Base-by-base conservation (phyloP, 2,329 filamentous ascomycete genomes). In the Dryadomyces quercivorus region DNA sequence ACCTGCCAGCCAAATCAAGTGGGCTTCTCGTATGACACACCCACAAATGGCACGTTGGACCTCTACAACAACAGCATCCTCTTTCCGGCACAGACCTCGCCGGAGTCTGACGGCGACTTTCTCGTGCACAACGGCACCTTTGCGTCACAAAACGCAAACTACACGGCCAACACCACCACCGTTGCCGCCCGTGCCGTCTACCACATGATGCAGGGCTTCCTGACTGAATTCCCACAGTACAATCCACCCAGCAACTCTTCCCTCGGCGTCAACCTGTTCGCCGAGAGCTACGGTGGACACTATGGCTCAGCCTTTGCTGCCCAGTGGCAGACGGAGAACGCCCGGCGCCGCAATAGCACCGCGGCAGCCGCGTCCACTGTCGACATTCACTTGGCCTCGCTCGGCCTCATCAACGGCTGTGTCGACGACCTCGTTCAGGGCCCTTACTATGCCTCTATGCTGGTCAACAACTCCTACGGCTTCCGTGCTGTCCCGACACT, bases 361-460 rank as follows among this genome's bases (percentile, higher is more conserved):
- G 56, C 79, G 1, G 65, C 74, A 9, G 66, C 63, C 18, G 75
- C 80, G 34, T 21, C 52, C 16, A 55, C 54, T 13, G 50, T 57
- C 16, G 51, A 57, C 34, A 78, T 86, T 50, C 75, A 77, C 53
- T 70, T 89, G 9, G 71, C 70, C 15, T 79, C 84, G 0, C 67
- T 89, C 0, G 84, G 85, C 21, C 85, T 90, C 56, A 71, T 88
- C 56, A 87, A 89, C 64, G 85, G 84, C 13, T 80, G 84, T 59
- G 71, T 89, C 40, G 86, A 90, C 62, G 73, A 78, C 60, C 64
- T 81, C 34, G 72, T 81, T 1, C 82, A 88, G 66, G 70, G 72
- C 3, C 75, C 77, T 2, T 78, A 69, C 60, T 81, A 78, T 59
- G 74, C 80, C 1, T 63, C 66, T 8, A 84, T 83, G 64, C 77